These are phyloP conservation scores for Paecilomyces sp. DNA, from an alignment of 2,329 filamentous ascomycete species.

Conservation along the genomic window DNA sequence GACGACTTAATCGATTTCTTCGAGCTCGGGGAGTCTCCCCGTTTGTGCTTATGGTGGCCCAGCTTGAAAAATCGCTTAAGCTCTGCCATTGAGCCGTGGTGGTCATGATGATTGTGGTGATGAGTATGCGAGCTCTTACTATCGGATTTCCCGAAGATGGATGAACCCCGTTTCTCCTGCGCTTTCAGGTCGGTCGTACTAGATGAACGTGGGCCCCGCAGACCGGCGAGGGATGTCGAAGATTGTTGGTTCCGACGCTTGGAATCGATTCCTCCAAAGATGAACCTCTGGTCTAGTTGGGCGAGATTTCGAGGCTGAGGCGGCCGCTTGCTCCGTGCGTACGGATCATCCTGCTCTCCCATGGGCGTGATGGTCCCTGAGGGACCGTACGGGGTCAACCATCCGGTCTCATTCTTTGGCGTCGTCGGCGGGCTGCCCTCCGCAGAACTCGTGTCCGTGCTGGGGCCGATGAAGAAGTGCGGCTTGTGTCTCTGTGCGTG, in stretches of 20 bases:
- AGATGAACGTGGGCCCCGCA: slow-evolving; percentile 39
- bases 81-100: slow-evolving; percentile 82
- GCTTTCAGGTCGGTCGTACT: slow-evolving; percentile 33
- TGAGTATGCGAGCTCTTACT: slow-evolving; percentile 22
- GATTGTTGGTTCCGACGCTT: slow-evolving; percentile 52
- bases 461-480: slow-evolving; percentile 50
- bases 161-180: slow-evolving; percentile 44
- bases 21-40: slow-evolving; percentile 55
- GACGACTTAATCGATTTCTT: slow-evolving; percentile 50
- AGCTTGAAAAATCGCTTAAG: slow-evolving; percentile 92
- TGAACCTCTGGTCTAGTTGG: slow-evolving; percentile 71
- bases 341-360: slow-evolving; percentile 76
- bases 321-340: slow-evolving; percentile 71
- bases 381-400: slow-evolving; percentile 46
- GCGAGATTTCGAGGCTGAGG: slow-evolving; percentile 60
- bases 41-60: slow-evolving; percentile 54
- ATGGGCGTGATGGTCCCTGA: slow-evolving; percentile 72
- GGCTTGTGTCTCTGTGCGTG: slow-evolving; percentile 43
- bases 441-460: slow-evolving; percentile 48
- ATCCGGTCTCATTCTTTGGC: slow-evolving; percentile 40
- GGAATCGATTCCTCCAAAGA: slow-evolving; percentile 71
- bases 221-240: slow-evolving; percentile 39
- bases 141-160: slow-evolving; percentile 50
- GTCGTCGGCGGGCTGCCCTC: slow-evolving; percentile 58
- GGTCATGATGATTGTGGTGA: slow-evolving; percentile 42